Base-by-base conservation (phyloP, 148 eudicot species). In the Amaranthus palmeri region DNA sequence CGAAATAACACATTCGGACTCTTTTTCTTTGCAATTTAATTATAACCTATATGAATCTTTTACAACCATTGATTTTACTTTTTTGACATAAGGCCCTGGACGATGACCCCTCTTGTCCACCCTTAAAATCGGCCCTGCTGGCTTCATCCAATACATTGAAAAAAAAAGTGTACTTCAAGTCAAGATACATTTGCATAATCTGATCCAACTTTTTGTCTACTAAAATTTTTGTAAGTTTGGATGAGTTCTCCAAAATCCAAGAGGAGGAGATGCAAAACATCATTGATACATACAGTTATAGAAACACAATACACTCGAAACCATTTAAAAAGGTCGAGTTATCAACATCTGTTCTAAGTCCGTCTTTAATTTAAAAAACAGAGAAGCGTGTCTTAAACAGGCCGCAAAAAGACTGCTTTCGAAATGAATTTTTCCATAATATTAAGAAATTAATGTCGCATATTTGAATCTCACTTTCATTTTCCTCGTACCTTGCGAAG, bases 271-370 rank as follows among this genome's bases (percentile, higher is more conserved):
- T 4, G 36, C 14, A 73, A 17, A 68, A 61, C 54, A 62, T 68
- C 69, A 78, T 53, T 54, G 72, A 68, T 25, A 25, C 36, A 25
- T 25, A 25, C 10, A 68, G 61, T 40, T 68, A 78, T 77, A 68
- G 42, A 45, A 7, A 15, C 47, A 65, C 12, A 65, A 51, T 18
- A 25, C 15, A 59, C 61, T 50, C 36, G 51, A 61, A 60, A 67
- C 67, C 36, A 25, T 25, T 25, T 25, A 25, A 25, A 25, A 25
- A 25, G 36, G 36, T 25, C 36, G 36, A 25, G 36, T 25, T 25
- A 25, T 25, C 36, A 25, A 71, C 52, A 25, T 25, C 72, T 49
- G 46, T 47, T 17, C 36, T 15, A 65, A 58, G 78, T 68, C 9
- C 61, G 67, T 48, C 67, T 54, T 25, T 61, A 50, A 70, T 49